phyloP scores from a whole-genome alignment of 202 grass and related monocot genomes.

The Elaeis oleifera region DNA sequence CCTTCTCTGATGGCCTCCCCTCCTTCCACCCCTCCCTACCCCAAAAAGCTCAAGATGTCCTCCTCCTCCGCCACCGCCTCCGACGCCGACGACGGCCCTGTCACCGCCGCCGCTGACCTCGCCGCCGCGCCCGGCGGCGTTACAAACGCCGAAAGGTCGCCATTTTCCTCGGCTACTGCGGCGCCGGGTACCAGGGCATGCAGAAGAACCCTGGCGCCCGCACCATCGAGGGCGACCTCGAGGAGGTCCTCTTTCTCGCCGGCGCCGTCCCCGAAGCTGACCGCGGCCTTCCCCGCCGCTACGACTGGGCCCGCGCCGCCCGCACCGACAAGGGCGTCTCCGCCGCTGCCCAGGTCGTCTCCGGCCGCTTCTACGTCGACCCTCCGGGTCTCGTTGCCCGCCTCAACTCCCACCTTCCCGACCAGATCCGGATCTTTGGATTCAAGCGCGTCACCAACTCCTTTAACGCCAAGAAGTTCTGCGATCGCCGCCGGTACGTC shows the following conservation, averaged over 20 bases:
- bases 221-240: conserved; percentile 90
- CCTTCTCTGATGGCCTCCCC: conserved; percentile 29
- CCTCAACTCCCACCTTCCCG: conserved; percentile 56
- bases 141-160: conserved; percentile 94
- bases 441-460: conserved; percentile 79
- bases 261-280: conserved; percentile 59
- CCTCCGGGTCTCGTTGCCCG: conserved; percentile 56
- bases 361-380: conserved; percentile 82
- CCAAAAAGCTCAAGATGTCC: conserved; percentile 75
- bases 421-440: conserved; percentile 73
- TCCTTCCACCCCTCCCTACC: conserved; percentile 43
- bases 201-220: conserved; percentile 93
- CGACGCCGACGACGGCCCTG: not conserved
- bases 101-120: conserved; percentile 12
- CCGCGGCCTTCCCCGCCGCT: conserved; percentile 47
- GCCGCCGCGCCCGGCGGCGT: conserved; percentile 38
- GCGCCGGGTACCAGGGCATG: conserved; percentile 92
- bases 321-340: conserved; percentile 94
- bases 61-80: conserved; percentile 32
- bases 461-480: conserved; percentile 94
- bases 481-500: conserved; percentile 75
- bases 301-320: conserved; percentile 74
- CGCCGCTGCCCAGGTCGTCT: conserved; percentile 73
- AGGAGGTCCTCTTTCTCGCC: conserved; percentile 83
- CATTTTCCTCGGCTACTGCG: conserved; percentile 83